Base-by-base conservation (phyloP, 768 basidiomycete species). In the Trametes cubensis region DNA sequence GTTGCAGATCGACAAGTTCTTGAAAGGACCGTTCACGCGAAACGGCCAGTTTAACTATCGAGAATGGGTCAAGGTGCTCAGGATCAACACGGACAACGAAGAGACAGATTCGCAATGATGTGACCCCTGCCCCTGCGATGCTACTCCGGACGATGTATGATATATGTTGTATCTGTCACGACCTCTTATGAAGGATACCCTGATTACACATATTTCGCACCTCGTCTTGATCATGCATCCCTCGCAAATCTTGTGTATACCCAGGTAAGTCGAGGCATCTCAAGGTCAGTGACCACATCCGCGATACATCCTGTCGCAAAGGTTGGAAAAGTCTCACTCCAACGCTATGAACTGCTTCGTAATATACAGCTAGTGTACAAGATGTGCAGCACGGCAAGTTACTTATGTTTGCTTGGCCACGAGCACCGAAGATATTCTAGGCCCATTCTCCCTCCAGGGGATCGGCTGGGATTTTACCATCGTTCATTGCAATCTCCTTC, bases 1-100 rank as follows among this genome's bases (percentile, higher is more conserved):
- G n/a, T 26, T 26, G n/a, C 68, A 94, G 90, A 94, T 95, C 61
- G 92, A 95, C 73, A 83, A 86, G 60, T 80, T 97, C 46, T 75
- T 97, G 70, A 89, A 89, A 66, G 89, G 91, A 6, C 83, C 92
- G 4, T 97, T 94, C 71, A 91, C 90, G 14, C 78, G 92, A 58
- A 88, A 94, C 67, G 94, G 94, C 15, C 89, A 92, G 70, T 98
- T 98, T 72, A 94, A 95, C 68, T 98, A 98, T 76, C 84, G 92
- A 47, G 94, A 95, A 69, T 97, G 95, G 89, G 88, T 95, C 23
- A 96, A 95, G 75, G 92, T 93, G 4, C 80, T 98, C 26, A 78
- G 93, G 63, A 89, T 97, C 46, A 94, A 91, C 68, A 90, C 81
- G 60, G 88, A 90, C 25, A 72, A 80, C 48, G 81, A 86, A 28